Percentiles rank a stretch among this genome's conserved stretches.
Evolutionary conservation across 768 basidiomycete genomes (phyloP).

Genomic region (Russula griseocarnosa): DNA sequence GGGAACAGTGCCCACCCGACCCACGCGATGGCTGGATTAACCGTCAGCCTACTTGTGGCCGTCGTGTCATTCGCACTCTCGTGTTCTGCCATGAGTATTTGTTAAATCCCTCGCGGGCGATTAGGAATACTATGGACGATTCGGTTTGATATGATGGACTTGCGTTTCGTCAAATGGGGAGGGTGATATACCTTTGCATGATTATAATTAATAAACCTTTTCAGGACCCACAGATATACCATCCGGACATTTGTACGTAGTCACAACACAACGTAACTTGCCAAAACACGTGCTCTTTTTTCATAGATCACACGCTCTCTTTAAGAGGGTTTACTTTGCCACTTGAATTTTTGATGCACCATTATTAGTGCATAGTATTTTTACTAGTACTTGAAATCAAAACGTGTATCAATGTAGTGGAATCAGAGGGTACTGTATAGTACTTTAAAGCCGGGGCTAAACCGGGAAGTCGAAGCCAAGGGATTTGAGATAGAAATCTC

Average conservation of each 20-base stretch:
- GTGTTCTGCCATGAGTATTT: background rate
- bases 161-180: background rate
- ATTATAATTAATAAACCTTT: background rate
- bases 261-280: too few species aligned
- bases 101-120: background rate
- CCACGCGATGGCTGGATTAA: background rate
- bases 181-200: background rate
- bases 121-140: background rate
- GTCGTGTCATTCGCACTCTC: background rate
- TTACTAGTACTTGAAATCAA: background rate
- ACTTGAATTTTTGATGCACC: background rate
- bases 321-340: background rate
- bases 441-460: background rate
- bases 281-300: too few species aligned
- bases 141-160: background rate
- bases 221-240: background rate
- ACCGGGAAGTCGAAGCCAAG: slow-evolving; percentile 32
- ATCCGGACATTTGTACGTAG: background rate
- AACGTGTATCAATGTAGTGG: background rate
- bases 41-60: background rate
- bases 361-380: background rate
- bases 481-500: slow-evolving; percentile 35
- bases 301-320: background rate
- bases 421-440: background rate
- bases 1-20: background rate